Conservation (phyloP, 805 yeast species). For the Lipomyces kockii region DNA sequence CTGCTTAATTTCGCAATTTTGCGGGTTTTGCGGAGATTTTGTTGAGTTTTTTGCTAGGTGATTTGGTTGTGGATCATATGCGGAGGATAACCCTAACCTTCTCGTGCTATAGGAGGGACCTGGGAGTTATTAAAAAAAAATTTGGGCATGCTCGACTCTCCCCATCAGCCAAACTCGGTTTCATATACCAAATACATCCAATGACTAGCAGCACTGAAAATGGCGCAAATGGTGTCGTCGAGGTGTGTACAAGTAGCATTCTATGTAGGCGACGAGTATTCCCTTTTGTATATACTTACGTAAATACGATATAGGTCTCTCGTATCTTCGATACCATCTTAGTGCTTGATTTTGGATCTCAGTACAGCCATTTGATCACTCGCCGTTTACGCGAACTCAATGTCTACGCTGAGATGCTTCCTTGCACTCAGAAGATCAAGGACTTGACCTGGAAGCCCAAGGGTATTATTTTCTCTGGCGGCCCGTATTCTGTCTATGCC, state of each 20-base stretch:
- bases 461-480: constrained; percentile 95
- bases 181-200: neutral
- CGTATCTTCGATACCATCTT: constrained; percentile 93
- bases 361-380: constrained; percentile 94
- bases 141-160: neutral
- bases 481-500: constrained; percentile 97
- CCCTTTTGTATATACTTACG: neutral
- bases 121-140: constrained; percentile 3
- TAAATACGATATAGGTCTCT: constrained; percentile 60
- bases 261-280: neutral
- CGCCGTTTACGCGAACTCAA: constrained; percentile 97
- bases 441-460: constrained; percentile 93
- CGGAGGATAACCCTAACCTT: no score
- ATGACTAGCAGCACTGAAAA: constrained; percentile 25
- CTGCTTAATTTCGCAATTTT: no score
- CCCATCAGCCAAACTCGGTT: neutral
- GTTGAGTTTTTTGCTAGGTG: no score
- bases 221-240: constrained; percentile 25
- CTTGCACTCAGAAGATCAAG: constrained; percentile 95
- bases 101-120: no score
- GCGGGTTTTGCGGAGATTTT: no score
- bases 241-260: constrained; percentile 16
- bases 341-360: constrained; percentile 98
- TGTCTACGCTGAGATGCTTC: constrained; percentile 98
- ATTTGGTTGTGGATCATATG: no score